Base-by-base conservation (phyloP, 345 rosid species). In the Corchorus olitorius region DNA sequence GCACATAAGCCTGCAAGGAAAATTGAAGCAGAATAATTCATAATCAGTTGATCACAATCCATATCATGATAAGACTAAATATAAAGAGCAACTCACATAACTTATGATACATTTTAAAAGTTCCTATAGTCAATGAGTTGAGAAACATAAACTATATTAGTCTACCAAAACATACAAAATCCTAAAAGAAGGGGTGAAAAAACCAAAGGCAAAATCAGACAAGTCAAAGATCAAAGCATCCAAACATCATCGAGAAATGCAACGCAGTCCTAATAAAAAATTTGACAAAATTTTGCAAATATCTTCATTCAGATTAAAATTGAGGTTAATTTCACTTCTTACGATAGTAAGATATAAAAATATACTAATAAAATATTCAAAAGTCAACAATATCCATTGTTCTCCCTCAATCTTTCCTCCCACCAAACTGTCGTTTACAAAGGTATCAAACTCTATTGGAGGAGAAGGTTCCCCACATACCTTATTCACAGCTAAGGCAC, bases 1-100 rank as follows among this genome's bases (percentile, higher is more conserved):
- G 83, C 20, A 62, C 65, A 73, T 79, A 78, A 77, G 39, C 83
- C 93, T 89, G 86, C 77, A 76, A 79, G 0, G 12, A 52, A 68
- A 33, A 74, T 45, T 58, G 39, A 11, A 45, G 48, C 19, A 37
- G 63, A 37, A 43, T 52, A 73, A 58, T 27, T 39, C 39, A 60
- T 4, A 39, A 39, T 39, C 6, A 39, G 43, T 39, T 39, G 64
- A 60, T 61, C 54, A 8, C 8, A 50, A 39, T 35, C 39, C n/a
- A 46, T 20, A 14, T n/a, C 27, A 37, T 10, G 64, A 72, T 41
- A 27, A 70, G 53, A 33, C 27, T 66, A 70, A 5, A 11, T 39
- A 11, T 27, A 14, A 49, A 11, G 39, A 8, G 1, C n/a, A 50
- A 0, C 52, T 61, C 48, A 6, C 62, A 65, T 50, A 41, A 48